phyloP scores from a whole-genome alignment of 768 basidiomycete genomes.

The Pleurotus djamor region DNA sequence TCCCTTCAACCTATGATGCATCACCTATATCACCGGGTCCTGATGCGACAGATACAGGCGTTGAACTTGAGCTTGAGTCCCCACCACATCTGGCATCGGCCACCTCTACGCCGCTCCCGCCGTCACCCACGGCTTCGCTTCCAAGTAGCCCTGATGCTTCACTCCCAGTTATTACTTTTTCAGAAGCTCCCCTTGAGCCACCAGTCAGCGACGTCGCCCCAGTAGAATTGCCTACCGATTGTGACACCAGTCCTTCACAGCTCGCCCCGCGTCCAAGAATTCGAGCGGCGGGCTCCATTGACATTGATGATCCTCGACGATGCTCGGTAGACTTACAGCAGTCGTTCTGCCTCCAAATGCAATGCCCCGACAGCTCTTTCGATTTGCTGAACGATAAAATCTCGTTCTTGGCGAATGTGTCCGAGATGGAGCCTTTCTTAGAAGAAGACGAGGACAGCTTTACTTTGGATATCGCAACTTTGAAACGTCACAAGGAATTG shows the following conservation, averaged over 20 bases:
- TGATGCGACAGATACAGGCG: too few species aligned
- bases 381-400: constrained; percentile 53
- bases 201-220: too few species aligned
- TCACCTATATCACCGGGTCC: too few species aligned
- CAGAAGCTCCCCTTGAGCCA: too few species aligned
- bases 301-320: constrained; percentile 24
- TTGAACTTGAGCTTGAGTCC: too few species aligned
- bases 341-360: constrained; percentile 46
- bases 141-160: too few species aligned
- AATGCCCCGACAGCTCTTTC: constrained; percentile 43
- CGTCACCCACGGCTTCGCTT: too few species aligned
- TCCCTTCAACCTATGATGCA: too few species aligned
- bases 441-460: constrained; percentile 40
- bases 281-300: background rate
- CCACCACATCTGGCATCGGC: too few species aligned
- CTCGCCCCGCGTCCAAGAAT: background rate
- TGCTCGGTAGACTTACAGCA: constrained; percentile 43
- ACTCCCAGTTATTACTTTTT: too few species aligned
- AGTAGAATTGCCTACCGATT: too few species aligned
- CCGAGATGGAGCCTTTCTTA: constrained; percentile 29
- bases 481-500: background rate
- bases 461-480: constrained; percentile 16
- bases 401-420: constrained; percentile 34
- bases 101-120: too few species aligned
- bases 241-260: background rate